Evolutionary conservation across 2,329 filamentous ascomycete species (phyloP).

Genomic region (Ophiostoma sp.): DNA sequence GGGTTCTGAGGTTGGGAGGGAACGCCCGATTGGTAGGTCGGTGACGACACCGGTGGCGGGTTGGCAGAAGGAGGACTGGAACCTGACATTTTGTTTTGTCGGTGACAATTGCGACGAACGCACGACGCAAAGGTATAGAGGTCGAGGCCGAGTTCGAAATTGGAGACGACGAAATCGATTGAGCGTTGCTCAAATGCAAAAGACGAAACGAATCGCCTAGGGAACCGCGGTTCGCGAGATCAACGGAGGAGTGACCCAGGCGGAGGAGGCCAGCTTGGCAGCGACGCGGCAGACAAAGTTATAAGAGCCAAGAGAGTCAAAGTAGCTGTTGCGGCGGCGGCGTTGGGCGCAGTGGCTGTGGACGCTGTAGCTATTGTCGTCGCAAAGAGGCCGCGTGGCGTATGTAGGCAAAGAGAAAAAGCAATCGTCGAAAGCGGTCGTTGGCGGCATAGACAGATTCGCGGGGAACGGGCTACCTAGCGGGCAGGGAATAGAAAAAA

Average conservation of each 20-base stretch:
- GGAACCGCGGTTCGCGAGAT: constrained; percentile 11
- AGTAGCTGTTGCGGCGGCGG: not conserved
- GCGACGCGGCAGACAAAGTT: not conserved
- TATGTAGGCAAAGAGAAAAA: not conserved
- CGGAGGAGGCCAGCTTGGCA: constrained; percentile 16
- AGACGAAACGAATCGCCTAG: not conserved
- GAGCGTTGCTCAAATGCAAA: not conserved
- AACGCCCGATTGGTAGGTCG: not conserved
- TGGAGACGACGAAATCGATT: not conserved
- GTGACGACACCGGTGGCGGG: not conserved
- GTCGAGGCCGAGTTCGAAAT: not conserved
- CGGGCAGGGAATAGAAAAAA: no score
- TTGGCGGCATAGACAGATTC: constrained; percentile 20
- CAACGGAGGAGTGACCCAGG: constrained; percentile 4
- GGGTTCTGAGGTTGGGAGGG: not conserved
- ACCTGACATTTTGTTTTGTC: not conserved
- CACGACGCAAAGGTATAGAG: not conserved
- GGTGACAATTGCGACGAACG: not conserved
- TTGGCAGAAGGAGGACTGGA: not conserved
- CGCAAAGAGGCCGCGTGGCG: constrained; percentile 17
- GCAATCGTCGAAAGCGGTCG: constrained; percentile 5
- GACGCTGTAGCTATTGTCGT: constrained; percentile 5
- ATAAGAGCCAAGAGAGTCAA: not conserved
- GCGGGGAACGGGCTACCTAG: not conserved
- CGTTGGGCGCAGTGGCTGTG: not conserved